Conservation (phyloP, 768 basidiomycete genomes). For the Paxillus involutus region DNA sequence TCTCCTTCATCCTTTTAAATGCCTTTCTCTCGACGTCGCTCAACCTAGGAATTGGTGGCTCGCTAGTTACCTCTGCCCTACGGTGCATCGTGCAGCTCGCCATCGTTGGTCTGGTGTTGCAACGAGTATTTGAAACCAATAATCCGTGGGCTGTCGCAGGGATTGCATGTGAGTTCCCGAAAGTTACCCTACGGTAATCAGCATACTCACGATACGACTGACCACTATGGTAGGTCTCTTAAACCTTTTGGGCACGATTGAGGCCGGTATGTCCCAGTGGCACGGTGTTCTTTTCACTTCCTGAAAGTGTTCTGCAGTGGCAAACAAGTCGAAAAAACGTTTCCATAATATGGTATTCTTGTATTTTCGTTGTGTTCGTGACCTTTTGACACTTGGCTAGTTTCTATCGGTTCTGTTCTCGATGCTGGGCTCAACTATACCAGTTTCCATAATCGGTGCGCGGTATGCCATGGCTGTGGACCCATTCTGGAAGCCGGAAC, state of each 20-base stretch:
- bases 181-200: neutral
- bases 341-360: constrained; percentile 69
- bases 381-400: constrained; percentile 28
- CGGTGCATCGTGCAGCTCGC: constrained; percentile 80
- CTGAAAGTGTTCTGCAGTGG: constrained; percentile 42
- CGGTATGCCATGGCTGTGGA: constrained; percentile 72
- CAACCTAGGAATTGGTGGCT: constrained; percentile 65
- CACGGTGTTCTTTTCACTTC: neutral
- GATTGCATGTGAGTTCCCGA: constrained; percentile 61
- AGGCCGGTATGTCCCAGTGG: constrained; percentile 54
- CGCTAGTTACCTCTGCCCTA: constrained; percentile 66
- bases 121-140: constrained; percentile 73
- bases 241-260: constrained; percentile 75
- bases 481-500: constrained; percentile 83
- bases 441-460: constrained; percentile 74
- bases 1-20: constrained; percentile 76
- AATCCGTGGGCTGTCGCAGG: constrained; percentile 73
- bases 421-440: constrained; percentile 76
- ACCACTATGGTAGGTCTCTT: constrained; percentile 48
- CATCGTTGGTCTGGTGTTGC: constrained; percentile 67
- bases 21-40: constrained; percentile 62
- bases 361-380: neutral
- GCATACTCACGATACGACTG: neutral
- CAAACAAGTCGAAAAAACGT: constrained; percentile 76
- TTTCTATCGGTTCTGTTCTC: constrained; percentile 65